phyloP scores from a whole-genome alignment of 257 asterid species.

The Penstemon eatonii region DNA sequence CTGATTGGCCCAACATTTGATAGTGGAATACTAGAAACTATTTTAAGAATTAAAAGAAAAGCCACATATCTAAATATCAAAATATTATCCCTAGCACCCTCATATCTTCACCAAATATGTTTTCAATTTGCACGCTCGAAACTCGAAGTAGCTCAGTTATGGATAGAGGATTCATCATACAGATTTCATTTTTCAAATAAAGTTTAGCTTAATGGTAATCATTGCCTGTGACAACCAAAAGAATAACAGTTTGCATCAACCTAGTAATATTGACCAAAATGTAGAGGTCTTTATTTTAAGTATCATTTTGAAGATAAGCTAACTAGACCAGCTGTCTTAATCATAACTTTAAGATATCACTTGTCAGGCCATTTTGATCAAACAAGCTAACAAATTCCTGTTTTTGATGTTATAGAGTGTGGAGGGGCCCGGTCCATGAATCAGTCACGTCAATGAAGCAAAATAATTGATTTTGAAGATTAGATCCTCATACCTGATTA shows the following conservation, averaged over 20 bases:
- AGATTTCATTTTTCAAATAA: background rate
- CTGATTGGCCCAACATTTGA: slow-evolving; percentile 8
- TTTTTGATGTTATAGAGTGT: slow-evolving; percentile 6
- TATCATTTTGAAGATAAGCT: background rate
- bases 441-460: slow-evolving; percentile 14
- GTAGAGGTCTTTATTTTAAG: slow-evolving; percentile 1
- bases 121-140: background rate
- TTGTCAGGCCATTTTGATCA: background rate
- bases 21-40: background rate
- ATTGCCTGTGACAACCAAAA: background rate
- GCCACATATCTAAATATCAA: background rate
- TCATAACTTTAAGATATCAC: background rate
- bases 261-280: background rate
- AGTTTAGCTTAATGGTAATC: slow-evolving; percentile 1
- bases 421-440: background rate
- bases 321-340: background rate
- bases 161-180: background rate
- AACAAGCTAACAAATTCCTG: slow-evolving; percentile 6
- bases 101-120: background rate
- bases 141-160: background rate
- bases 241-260: background rate
- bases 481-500: slow-evolving; percentile 58
- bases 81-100: background rate
- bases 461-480: background rate
- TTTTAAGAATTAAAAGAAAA: background rate